Evolutionary conservation across 148 eudicot genomes (phyloP).

Genomic region (Rhododendron molle): DNA sequence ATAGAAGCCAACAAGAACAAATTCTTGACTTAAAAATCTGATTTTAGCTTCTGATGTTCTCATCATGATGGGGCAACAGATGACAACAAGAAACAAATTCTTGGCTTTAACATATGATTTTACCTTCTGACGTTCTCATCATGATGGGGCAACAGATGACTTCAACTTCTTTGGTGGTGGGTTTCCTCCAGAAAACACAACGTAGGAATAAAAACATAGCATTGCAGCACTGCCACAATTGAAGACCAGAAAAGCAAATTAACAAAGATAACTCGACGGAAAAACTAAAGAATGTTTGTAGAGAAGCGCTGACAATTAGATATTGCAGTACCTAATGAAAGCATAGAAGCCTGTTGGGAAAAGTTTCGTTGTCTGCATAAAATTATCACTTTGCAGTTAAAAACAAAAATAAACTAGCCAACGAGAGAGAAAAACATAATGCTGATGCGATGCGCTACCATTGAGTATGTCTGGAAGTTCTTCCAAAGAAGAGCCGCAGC

Average conservation of each 20-base stretch:
- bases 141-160: conserved; percentile 39
- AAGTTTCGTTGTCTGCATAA: conserved; percentile 60
- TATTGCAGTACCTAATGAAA: conserved; percentile 53
- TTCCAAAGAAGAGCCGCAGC: conserved; percentile 58
- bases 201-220: conserved; percentile 83
- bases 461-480: conserved; percentile 37
- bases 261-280: neutral
- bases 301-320: neutral
- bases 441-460: conserved; percentile 25
- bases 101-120: neutral
- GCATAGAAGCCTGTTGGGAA: conserved; percentile 62
- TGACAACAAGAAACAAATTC: neutral
- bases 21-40: neutral
- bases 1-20: neutral
- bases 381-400: neutral
- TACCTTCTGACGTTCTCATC: conserved; percentile 16
- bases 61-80: no score
- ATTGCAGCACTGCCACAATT: conserved; percentile 64
- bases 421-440: neutral
- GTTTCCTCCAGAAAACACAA: conserved; percentile 84
- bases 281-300: neutral
- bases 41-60: no score
- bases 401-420: neutral
- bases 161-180: conserved; percentile 89
- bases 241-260: conserved; percentile 8